Conservation (phyloP, 306 rosid species). For the Gynostemma pentaphyllum region DNA sequence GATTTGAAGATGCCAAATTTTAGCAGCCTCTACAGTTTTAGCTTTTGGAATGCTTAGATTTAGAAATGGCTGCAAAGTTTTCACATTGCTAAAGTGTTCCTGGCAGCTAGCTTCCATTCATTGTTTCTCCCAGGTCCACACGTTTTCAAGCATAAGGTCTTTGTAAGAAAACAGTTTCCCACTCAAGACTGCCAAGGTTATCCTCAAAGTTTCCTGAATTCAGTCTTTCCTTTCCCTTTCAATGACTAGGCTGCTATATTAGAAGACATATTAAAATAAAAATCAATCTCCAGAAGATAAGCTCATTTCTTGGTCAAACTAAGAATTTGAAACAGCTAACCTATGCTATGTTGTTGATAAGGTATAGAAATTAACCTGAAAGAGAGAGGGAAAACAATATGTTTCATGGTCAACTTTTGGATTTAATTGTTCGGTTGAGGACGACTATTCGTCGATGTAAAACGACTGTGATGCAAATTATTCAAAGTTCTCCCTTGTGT, state of each 20-base stretch:
- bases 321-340: neutral
- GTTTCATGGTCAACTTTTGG: neutral
- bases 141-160: constrained; percentile 1
- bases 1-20: neutral
- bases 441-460: neutral
- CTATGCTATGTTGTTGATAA: neutral
- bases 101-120: neutral
- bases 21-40: neutral
- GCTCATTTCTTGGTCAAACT: neutral
- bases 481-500: neutral
- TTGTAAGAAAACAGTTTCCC: neutral
- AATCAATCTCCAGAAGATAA: constrained; percentile 2
- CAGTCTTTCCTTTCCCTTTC: neutral
- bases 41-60: neutral
- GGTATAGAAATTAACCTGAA: neutral
- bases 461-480: neutral
- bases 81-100: constrained; percentile 19
- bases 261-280: too few species aligned
- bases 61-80: constrained; percentile 22
- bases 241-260: neutral
- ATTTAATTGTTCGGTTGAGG: neutral
- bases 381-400: neutral
- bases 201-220: neutral
- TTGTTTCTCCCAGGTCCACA: constrained; percentile 5
- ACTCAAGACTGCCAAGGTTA: neutral